Evolutionary conservation across 2,329 filamentous ascomycete genomes (phyloP).

Genomic region (Zymoseptoria tritici): DNA sequence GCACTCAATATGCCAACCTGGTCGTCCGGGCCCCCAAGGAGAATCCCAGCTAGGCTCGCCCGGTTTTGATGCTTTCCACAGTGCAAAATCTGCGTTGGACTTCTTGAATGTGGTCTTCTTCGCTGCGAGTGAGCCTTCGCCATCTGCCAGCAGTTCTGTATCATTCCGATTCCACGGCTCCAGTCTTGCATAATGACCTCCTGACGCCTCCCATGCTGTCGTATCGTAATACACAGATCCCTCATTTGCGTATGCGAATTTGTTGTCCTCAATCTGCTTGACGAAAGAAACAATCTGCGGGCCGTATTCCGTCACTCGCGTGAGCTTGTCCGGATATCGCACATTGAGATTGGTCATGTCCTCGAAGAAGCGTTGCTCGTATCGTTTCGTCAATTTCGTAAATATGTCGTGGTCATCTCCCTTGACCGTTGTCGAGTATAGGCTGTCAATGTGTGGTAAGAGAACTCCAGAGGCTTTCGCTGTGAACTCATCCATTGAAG

Average conservation of each 20-base stretch:
- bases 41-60: conserved; percentile 88
- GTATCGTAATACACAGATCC: conserved; percentile 96
- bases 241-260: conserved; percentile 63
- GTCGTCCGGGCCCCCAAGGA: conserved; percentile 78
- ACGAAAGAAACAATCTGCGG: conserved; percentile 82
- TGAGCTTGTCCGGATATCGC: conserved; percentile 70
- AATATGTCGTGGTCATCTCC: conserved; percentile 67
- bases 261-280: conserved; percentile 71
- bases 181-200: conserved; percentile 77
- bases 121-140: conserved; percentile 70
- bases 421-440: conserved; percentile 50
- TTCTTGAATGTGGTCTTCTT: conserved; percentile 56
- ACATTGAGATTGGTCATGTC: conserved; percentile 87
- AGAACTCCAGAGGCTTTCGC: conserved; percentile 60
- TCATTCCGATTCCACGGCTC: conserved; percentile 81
- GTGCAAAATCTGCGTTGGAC: conserved; percentile 73
- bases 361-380: conserved; percentile 78
- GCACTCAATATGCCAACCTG: conserved; percentile 97
- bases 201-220: conserved; percentile 70
- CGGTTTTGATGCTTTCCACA: conserved; percentile 89
- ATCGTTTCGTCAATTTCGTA: conserved; percentile 75
- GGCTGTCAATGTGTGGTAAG: conserved; percentile 69
- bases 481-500: conserved; percentile 42
- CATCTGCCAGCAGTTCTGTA: conserved; percentile 75
- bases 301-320: conserved; percentile 87